A percentile compares a stretch with the other conserved stretches of the same genome.
Evolutionary conservation across 1,284 basidiomycete genomes (phyloP).

Genomic region (Irpex sp.): DNA sequence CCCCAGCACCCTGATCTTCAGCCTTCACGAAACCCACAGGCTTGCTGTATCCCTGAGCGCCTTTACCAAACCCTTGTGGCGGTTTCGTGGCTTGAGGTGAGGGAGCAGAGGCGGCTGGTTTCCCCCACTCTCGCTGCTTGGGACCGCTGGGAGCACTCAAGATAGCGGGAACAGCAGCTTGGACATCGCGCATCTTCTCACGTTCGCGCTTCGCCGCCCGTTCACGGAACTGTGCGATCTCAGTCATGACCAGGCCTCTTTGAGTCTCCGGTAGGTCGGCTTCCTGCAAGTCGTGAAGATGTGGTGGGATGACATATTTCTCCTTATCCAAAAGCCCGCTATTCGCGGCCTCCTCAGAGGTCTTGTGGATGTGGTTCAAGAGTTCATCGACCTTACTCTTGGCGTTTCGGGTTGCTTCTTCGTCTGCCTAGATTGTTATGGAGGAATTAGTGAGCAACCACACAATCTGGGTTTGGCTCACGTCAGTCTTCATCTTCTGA

Average conservation of each 20-base stretch:
- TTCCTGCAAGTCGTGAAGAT: conserved; percentile 92
- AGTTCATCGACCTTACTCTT: conserved; percentile 53
- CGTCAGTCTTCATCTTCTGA: conserved; percentile 77
- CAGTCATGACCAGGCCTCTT: conserved; percentile 88
- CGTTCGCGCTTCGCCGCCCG: conserved; percentile 82
- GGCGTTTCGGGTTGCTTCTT: conserved; percentile 49
- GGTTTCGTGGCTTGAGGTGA: conserved; percentile 17
- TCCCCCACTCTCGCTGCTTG: conserved; percentile 74
- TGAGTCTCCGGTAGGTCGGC: conserved; percentile 95
- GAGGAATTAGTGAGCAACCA: conserved; percentile 3
- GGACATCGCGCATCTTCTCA: conserved; percentile 77
- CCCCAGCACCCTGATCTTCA: conserved; percentile 39
- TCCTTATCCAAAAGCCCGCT: conserved; percentile 69
- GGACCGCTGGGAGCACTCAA: conserved; percentile 60
- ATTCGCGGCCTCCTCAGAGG: conserved; percentile 64
- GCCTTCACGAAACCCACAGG: conserved; percentile 80
- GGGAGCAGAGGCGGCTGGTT: conserved; percentile 37
- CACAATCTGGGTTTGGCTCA: conserved; percentile 35
- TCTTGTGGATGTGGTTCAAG: conserved; percentile 56
- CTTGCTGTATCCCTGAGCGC: conserved; percentile 71
- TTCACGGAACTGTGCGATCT: conserved; percentile 92
- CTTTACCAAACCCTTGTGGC: conserved; percentile 54
- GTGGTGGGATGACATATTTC: conserved; percentile 87
- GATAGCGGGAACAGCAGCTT: conserved; percentile 47
- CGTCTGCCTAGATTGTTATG: conserved; percentile 37